Percentiles rank a stretch among this genome's conserved stretches.
Evolutionary conservation across 345 rosid genomes (phyloP).

Genomic region (Hirschfeldia incana): DNA sequence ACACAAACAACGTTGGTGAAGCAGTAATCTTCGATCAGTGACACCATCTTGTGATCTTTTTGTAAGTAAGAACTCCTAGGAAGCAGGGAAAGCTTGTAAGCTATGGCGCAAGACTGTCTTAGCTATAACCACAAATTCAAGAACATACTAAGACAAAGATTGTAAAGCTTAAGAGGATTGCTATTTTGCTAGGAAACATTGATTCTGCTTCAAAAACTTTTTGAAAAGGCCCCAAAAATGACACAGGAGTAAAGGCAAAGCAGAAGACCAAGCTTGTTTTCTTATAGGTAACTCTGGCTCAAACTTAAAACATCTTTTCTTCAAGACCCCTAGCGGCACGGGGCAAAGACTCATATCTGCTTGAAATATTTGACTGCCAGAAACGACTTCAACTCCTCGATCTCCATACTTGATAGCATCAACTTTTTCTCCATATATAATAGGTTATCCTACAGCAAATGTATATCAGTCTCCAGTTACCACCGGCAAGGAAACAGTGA

Average conservation of each 20-base stretch:
- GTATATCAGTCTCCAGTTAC: conserved; percentile 86
- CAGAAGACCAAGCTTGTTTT: conserved; percentile 85
- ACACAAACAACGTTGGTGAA: background rate
- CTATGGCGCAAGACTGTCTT: background rate
- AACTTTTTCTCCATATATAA: conserved; percentile 67
- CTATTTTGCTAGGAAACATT: background rate
- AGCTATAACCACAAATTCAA: no score
- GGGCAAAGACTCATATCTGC: conserved; percentile 87
- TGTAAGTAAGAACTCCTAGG: background rate
- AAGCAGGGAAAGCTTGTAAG: background rate
- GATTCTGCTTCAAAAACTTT: background rate
- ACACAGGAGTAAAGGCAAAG: background rate
- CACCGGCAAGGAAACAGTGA: conserved; percentile 98
- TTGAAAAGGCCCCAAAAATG: background rate
- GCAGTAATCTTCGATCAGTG: background rate
- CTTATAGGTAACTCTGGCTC: conserved; percentile 86
- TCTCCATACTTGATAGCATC: conserved; percentile 56
- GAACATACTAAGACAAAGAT: conserved; percentile 44
- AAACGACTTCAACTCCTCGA: conserved; percentile 62
- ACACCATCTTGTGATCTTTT: background rate
- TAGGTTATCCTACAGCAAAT: conserved; percentile 77
- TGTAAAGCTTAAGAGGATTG: conserved; percentile 41
- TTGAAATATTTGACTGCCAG: conserved; percentile 67
- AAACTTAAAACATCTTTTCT: conserved; percentile 62
- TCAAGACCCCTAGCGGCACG: conserved; percentile 90